Conservation (phyloP, 148 eudicot species). For the Polygonum maritimum region DNA sequence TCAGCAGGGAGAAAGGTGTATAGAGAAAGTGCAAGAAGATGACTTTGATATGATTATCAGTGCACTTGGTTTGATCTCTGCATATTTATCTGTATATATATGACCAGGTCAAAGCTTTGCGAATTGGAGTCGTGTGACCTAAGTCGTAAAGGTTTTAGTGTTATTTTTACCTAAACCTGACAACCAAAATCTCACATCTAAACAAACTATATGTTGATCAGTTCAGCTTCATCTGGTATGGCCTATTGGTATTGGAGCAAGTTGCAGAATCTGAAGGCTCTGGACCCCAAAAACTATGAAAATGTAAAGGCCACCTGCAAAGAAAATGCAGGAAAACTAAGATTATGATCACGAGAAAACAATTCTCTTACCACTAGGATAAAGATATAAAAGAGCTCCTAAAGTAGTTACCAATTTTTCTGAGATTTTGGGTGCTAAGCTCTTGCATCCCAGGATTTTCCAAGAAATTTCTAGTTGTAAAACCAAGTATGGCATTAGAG, state of each 20-base stretch:
- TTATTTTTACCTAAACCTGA: background rate
- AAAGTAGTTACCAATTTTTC: slow-evolving; percentile 53
- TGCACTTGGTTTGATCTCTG: background rate
- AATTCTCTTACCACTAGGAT: background rate
- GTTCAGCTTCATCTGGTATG: background rate
- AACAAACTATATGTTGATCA: background rate
- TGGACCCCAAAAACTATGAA: slow-evolving; percentile 90
- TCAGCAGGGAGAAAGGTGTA: background rate
- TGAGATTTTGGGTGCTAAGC: slow-evolving; percentile 86
- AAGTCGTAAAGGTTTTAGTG: too few relatives aligned
- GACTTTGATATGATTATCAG: background rate
- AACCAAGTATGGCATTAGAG: too few relatives aligned
- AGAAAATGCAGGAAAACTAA: slow-evolving; percentile 33
- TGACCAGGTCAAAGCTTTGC: background rate
- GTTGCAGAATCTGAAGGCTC: slow-evolving; percentile 14
- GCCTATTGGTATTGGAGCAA: background rate
- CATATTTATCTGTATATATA: slow-evolving; percentile 2
- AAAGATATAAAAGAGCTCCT: background rate
- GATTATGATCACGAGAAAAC: background rate
- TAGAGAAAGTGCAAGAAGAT: background rate
- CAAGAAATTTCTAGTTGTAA: too few relatives aligned
- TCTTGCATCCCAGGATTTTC: slow-evolving; percentile 68
- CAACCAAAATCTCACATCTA: background rate
- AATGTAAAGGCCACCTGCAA: slow-evolving; percentile 59
- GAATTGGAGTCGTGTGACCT: background rate